A percentile compares a stretch with the other conserved stretches of the same genome.
These are phyloP conservation scores for Austroboletus rostrupii DNA, from an alignment of 1,284 basidiomycete species.

Conservation along the genomic window DNA sequence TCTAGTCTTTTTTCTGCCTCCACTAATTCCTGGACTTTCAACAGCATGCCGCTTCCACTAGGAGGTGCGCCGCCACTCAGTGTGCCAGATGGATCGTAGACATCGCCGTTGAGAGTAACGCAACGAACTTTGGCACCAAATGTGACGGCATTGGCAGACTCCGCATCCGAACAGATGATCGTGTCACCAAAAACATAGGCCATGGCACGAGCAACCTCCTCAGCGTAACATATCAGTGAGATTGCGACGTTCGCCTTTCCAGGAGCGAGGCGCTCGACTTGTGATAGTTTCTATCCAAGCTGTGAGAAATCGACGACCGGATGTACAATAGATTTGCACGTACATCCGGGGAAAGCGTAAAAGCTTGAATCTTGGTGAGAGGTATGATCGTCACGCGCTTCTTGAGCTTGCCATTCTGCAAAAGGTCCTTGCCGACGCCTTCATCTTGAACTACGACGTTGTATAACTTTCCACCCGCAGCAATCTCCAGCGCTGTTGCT, in stretches of 20 bases:
- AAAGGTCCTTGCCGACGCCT: slow-evolving; percentile 79
- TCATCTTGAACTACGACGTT: slow-evolving; percentile 95
- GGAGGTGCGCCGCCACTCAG: slow-evolving; percentile 91
- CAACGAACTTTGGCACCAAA: slow-evolving; percentile 76
- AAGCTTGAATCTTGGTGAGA: slow-evolving; percentile 83
- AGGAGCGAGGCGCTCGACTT: slow-evolving; percentile 73
- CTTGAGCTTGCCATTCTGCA: slow-evolving; percentile 80
- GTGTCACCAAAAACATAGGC: slow-evolving; percentile 93
- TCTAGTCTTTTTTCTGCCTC: slow-evolving; percentile 53
- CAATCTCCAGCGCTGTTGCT: slow-evolving; percentile 90
- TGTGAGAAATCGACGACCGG: background rate
- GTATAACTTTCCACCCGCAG: slow-evolving; percentile 89
- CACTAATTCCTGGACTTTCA: slow-evolving; percentile 84
- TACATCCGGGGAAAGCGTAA: slow-evolving; percentile 39
- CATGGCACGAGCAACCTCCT: slow-evolving; percentile 87
- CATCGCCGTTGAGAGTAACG: slow-evolving; percentile 92
- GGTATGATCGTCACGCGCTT: slow-evolving; percentile 95
- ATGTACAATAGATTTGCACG: slow-evolving; percentile 14
- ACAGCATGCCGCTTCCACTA: slow-evolving; percentile 68
- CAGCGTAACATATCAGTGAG: slow-evolving; percentile 81
- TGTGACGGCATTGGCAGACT: slow-evolving; percentile 86
- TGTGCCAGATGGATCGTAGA: slow-evolving; percentile 95
- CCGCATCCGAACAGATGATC: slow-evolving; percentile 87
- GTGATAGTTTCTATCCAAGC: slow-evolving; percentile 64
- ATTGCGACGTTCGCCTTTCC: slow-evolving; percentile 86